A percentile compares a stretch with the other conserved stretches of the same genome.
Conservation (phyloP, 345 rosid species). For the Eutrema heterophyllum region DNA sequence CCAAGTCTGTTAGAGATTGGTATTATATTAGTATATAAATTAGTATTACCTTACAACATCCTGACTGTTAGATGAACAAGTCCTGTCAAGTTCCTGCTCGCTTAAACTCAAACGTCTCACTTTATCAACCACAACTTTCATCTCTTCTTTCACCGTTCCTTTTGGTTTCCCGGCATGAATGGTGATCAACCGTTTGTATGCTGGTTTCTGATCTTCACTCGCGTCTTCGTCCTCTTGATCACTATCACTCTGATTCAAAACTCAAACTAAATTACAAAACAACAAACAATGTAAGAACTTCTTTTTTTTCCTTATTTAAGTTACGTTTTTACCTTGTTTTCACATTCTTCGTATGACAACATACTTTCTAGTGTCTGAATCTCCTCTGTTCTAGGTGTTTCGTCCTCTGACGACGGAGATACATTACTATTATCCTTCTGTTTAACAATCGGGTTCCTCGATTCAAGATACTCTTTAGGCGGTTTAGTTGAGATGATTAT, state of each 20-base stretch:
- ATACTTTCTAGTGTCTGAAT: constrained; percentile 28
- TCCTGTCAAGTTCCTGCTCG: constrained; percentile 61
- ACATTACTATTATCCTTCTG: constrained; percentile 28
- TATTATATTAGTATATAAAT: neutral
- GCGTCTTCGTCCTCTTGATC: constrained; percentile 39
- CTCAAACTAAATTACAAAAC: neutral
- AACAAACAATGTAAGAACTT: neutral
- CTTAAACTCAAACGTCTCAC: constrained; percentile 78
- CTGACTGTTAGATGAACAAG: constrained; percentile 43
- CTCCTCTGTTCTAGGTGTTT: constrained; percentile 29
- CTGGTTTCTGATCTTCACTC: constrained; percentile 31
- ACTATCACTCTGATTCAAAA: constrained; percentile 36
- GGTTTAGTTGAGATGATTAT: constrained; percentile 94
- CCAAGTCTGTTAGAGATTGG: neutral
- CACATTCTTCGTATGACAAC: constrained; percentile 27
- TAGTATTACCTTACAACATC: constrained; percentile 54
- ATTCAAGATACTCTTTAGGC: constrained; percentile 79
- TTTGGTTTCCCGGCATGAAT: constrained; percentile 59
- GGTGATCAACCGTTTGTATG: constrained; percentile 46
- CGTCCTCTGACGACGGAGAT: constrained; percentile 46
- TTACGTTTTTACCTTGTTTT: constrained; percentile 32
- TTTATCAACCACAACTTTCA: constrained; percentile 39
- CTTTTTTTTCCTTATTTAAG: neutral
- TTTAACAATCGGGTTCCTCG: constrained; percentile 31
- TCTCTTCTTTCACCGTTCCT: constrained; percentile 41